Evolutionary conservation across 2,329 filamentous ascomycete genomes (phyloP).

Genomic region (Colletotrichum neosansevieriae): DNA sequence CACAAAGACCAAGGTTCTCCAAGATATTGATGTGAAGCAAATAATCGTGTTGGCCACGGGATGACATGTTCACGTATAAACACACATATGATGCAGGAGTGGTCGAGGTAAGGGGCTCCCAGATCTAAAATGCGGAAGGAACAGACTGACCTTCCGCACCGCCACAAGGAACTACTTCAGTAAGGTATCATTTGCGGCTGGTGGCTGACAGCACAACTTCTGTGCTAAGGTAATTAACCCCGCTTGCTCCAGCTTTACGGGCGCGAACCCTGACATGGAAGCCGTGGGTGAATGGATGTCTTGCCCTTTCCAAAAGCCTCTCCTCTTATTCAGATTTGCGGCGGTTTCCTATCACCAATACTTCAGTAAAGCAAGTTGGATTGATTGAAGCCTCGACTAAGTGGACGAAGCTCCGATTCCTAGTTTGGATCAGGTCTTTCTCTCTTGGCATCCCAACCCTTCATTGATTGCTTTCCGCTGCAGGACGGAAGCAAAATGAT

Average conservation of each 20-base stretch:
- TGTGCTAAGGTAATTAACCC: no score
- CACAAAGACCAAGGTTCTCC: background rate
- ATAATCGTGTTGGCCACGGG: background rate
- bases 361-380: background rate
- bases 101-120: background rate
- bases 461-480: background rate
- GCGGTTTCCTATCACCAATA: conserved; percentile 12
- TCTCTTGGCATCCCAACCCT: conserved; percentile 13
- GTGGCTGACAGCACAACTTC: no score
- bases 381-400: background rate
- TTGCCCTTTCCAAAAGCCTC: background rate
- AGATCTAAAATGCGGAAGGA: background rate
- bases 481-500: background rate
- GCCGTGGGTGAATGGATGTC: background rate
- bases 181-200: background rate
- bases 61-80: background rate
- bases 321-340: background rate
- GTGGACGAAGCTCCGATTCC: background rate
- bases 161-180: background rate
- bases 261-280: conserved; percentile 16
- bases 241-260: conserved; percentile 20
- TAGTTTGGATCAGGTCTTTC: background rate
- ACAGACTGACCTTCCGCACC: background rate
- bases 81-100: no score
- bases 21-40: no score